Evolutionary conservation across 306 rosid genomes (phyloP).

Genomic region (Sphenostylis stenocarpa): DNA sequence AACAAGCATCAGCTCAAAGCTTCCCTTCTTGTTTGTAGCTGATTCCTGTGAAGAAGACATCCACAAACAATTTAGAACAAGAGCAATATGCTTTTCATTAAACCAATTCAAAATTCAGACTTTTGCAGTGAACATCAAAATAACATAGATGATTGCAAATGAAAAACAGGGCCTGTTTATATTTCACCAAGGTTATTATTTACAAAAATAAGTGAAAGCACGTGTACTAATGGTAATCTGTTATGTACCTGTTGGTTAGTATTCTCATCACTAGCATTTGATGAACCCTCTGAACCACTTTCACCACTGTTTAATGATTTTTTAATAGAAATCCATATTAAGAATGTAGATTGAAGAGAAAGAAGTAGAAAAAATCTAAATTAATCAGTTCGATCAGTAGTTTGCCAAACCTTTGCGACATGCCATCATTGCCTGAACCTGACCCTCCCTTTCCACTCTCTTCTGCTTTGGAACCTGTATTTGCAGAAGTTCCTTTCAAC

Average conservation of each 20-base stretch:
- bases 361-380: conserved; percentile 27
- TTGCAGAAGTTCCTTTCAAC: conserved; percentile 63
- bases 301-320: conserved; percentile 56
- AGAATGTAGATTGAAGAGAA: conserved; percentile 14
- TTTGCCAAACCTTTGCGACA: conserved; percentile 79
- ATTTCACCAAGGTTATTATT: not conserved
- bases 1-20: conserved; percentile 95
- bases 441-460: conserved; percentile 85
- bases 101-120: conserved; percentile 18
- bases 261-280: conserved; percentile 86
- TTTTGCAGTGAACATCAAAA: not conserved
- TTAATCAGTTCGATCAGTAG: conserved; percentile 20
- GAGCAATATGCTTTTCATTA: not conserved
- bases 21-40: conserved; percentile 67
- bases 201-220: conserved; percentile 21
- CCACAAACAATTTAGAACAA: not conserved
- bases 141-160: not conserved
- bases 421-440: conserved; percentile 87
- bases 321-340: conserved; percentile 4
- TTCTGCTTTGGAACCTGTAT: conserved; percentile 62
- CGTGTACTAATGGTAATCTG: not conserved
- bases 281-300: conserved; percentile 88
- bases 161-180: not conserved
- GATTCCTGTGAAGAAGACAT: conserved; percentile 56
- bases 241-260: conserved; percentile 69